A percentile compares a stretch with the other conserved stretches of the same genome.
Evolutionary conservation across 768 basidiomycete species (phyloP).

Genomic region (Dendrothele bispora): DNA sequence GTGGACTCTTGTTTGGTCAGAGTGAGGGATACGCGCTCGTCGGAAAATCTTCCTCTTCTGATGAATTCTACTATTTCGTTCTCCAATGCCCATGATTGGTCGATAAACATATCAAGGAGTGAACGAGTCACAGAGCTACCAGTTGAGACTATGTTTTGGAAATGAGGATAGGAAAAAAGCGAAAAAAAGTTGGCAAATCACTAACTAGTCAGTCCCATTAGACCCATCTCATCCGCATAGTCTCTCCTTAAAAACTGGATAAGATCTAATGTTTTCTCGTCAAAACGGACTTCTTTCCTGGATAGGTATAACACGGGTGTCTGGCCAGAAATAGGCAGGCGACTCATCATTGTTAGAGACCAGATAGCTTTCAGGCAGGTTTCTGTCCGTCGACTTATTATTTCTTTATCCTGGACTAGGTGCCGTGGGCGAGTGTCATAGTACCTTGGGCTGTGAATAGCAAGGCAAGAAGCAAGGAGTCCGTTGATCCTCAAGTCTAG

Average conservation of each 20-base stretch:
- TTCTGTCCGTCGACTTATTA: slow-evolving; percentile 29
- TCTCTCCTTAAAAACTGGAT: slow-evolving; percentile 20
- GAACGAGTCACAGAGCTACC: slow-evolving; percentile 29
- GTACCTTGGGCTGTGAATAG: slow-evolving; percentile 23
- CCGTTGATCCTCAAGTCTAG: slow-evolving; percentile 36
- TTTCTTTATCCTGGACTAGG: too few relatives aligned
- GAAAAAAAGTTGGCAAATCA: slow-evolving; percentile 1
- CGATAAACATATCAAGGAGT: slow-evolving; percentile 33
- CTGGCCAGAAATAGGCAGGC: background rate
- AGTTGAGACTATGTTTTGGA: slow-evolving; percentile 31
- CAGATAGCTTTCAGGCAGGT: slow-evolving; percentile 39
- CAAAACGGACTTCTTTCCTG: slow-evolving; percentile 27
- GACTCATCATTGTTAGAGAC: slow-evolving; percentile 40
- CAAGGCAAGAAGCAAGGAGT: slow-evolving; percentile 29
- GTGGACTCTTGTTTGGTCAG: slow-evolving; percentile 1
- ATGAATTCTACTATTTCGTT: slow-evolving; percentile 18
- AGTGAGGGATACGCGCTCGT: background rate
- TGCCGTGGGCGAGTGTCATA: too few relatives aligned
- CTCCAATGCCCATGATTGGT: slow-evolving; percentile 22
- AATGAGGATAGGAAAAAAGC: too few relatives aligned
- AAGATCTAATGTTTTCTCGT: slow-evolving; percentile 31
- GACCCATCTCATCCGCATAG: slow-evolving; percentile 20
- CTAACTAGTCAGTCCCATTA: background rate
- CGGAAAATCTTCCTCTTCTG: slow-evolving; percentile 10
- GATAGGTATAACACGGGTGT: slow-evolving; percentile 10